These are phyloP conservation scores for Bolboschoenoplectus hybrid DNA, from an alignment of 202 grass and related monocot genomes.

Conservation along the genomic window DNA sequence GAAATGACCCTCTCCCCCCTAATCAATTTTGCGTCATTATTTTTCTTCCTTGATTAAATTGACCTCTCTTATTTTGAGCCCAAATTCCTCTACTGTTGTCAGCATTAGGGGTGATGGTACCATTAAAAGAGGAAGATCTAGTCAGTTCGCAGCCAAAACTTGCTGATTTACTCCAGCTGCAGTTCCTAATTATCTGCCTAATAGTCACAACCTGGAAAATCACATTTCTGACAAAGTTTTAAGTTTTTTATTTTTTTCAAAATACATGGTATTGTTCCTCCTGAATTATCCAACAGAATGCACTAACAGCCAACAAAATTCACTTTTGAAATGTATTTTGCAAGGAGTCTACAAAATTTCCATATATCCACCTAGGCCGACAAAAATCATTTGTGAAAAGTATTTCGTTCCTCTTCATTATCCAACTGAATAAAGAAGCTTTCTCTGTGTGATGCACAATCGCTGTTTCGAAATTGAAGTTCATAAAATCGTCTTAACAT, in stretches of 20 bases:
- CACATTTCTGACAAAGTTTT: background rate
- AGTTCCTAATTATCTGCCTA: background rate
- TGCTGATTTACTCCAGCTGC: background rate
- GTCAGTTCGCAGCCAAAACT: background rate
- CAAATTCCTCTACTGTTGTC: background rate
- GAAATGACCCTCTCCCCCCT: too few relatives aligned
- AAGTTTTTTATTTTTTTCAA: background rate
- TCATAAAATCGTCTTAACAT: background rate
- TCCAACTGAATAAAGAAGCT: background rate
- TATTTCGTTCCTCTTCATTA: too few relatives aligned
- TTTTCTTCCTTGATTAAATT: too few relatives aligned
- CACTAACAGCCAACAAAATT: background rate
- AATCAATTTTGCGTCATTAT: too few relatives aligned
- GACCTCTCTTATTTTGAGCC: too few relatives aligned
- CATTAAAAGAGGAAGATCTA: background rate
- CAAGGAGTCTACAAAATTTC: background rate
- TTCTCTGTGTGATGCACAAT: background rate
- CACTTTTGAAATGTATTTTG: background rate
- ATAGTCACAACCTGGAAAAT: too few relatives aligned
- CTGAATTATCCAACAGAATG: background rate
- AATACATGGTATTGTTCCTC: background rate
- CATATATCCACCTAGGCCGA: background rate
- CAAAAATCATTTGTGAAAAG: too few relatives aligned
- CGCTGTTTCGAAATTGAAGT: background rate
- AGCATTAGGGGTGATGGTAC: background rate